Base-by-base conservation (phyloP, 2,329 filamentous ascomycete species). In the Microsporum ferrugineum region DNA sequence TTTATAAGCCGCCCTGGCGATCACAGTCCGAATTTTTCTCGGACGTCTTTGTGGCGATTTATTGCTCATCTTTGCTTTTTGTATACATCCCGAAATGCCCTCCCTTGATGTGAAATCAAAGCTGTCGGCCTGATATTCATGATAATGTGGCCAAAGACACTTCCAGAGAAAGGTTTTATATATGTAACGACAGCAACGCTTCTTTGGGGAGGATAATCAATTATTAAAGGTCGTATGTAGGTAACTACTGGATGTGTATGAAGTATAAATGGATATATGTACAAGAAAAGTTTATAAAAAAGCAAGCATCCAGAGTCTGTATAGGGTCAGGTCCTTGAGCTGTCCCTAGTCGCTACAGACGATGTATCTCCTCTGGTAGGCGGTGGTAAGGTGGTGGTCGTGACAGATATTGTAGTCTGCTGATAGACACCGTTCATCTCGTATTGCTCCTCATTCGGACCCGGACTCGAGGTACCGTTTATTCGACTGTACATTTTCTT, bases 401-500 rank as follows among this genome's bases (percentile, higher is more conserved):
- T 36, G 31, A 55, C 51, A 4, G 51, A 55, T 10, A 55, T 55
- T 5, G 51, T 55, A 17, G 51, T 55, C 31, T 55, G 51, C 17
- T 55, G 51, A 36, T 55, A 55, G 8, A 55, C 51, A 4, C 51
- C 51, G 14, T 55, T 29, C 33, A 55, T 23, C 33, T 55, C 51
- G 5, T 34, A 55, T 17, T 31, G 5, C 8, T 55, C 29, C 31
- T 29, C 31, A 14, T n/a, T 17, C 31, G 29, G 14, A 5, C 31
- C 31, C 8, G 51, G 33, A 4, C 14, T 23, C 2, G 51, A n/a
- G 7, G 51, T 34, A 3, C 51, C 51, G 51, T 55, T 55, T 34
- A 55, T 55, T n/a, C 51, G 51, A 36, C n/a, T 17, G 12, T 55
- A 55, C 51, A 55, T 55, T n/a, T 34, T 34, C 51, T 55, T 55